Base-by-base conservation (phyloP, 169 alveolate genomes). In the Fabrea salina region DNA sequence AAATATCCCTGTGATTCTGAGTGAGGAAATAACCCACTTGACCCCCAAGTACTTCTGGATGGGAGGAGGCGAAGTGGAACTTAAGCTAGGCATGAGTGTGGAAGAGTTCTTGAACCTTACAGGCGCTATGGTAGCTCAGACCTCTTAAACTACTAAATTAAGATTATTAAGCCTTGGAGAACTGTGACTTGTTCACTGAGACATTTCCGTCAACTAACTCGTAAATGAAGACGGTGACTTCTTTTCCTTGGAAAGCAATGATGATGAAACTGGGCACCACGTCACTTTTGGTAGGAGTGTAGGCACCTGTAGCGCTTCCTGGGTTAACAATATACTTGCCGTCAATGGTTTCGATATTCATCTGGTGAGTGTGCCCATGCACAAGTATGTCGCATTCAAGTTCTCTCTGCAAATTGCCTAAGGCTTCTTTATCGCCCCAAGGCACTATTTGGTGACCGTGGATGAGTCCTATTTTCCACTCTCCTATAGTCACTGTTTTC, bases 401-500 rank as follows among this genome's bases (percentile, higher is more conserved):
- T 79, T 93, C 83, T 80, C 98, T 91, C 77, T 90, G 93, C 80
- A 94, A 85, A 43, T 91, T 85, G 32, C 88, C 83, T 49, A 96
- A 75, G 4, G 98, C 91, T 82, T 92, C 98, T 6, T 86, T 82
- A 82, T 96, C 98, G 27, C 97, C 98, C 98, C 98, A 95, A 11
- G 99, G 99, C 25, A 95, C 88, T 4, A 95, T 87, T 84, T 96
- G 93, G 79, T 96, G 98, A n/a, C 99, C 99, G 86, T 96, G 99
- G 41, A 96, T 91, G 70, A 96, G 66, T 35, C 97, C 97, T 25
- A 96, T 93, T 82, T 94, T 96, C 84, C 95, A 93, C 75, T 93
- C 95, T 16, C 99, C 99, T 25, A 96, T 92, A 30, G 87, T 83
- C n/a, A 96, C 91, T 4, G 92, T 92, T 71, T 94, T 94, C 43